Evolutionary conservation across 2,329 filamentous ascomycete genomes (phyloP), one percentile per base, ranked within the genome.

Genomic region (Leptographium galeiforme): DNA sequence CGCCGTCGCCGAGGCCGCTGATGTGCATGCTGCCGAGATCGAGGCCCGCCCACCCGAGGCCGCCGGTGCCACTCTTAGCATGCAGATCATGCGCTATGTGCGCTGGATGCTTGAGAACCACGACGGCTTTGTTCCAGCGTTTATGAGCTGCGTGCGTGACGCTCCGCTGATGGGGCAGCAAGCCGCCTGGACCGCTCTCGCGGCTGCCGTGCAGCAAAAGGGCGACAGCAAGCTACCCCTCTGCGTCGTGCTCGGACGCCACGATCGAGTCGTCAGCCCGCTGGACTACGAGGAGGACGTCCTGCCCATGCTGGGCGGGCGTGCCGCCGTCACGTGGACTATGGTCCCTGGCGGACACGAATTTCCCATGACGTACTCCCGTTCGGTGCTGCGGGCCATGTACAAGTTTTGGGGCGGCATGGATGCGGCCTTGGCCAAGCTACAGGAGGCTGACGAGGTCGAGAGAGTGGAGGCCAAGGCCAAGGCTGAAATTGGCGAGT

Each of bases 81-180:
- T 63, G 43, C 65, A 69, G 33, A 75, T 80, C 25, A 67, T 73
- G 51, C 63, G 66, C 50, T 76, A 75, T 58, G 73, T 83, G 44
- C 70, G 74, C 56, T 83, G 79, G 80, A 78, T 80, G 68, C 67
- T 81, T 8, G 61, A 67, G 10, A 59, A 77, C 60, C 79, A 83
- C 63, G 58, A 63, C 8, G 80, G 79, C 12, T 83, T 83, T 63
- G 72, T 83, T 13, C 72, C 72, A 8, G 73, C 78, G 10, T 82
- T 83, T 62, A 76, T 81, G 69, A 77, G 74, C 49, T 77, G 75
- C 48, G 70, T 83, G 53, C 71, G 72, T 46, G 66, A 74, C 58
- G 76, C 74, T 12, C 78, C 78, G 11, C 67, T 83, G 53, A 71
- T 72, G 51, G 71, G 69, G 12, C 75, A 80, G 65, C 68, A 77